phyloP scores from a whole-genome alignment of 345 rosid species.

The Limnanthes douglasii region DNA sequence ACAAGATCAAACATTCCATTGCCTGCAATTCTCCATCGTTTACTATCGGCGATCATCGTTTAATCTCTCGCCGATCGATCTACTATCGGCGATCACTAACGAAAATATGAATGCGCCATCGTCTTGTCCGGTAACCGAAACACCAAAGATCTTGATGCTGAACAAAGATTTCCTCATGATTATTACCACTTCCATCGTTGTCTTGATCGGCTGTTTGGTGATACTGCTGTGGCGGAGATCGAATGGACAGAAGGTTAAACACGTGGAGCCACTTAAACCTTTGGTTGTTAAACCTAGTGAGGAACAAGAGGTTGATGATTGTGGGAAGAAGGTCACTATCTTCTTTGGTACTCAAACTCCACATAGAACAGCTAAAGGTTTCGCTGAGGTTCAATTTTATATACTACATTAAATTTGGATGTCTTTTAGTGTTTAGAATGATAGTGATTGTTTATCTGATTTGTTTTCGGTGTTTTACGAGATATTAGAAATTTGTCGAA shows the following conservation, averaged over 20 bases:
- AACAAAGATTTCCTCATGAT: constrained; percentile 65
- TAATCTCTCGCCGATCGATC: constrained; percentile 60
- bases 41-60: no score
- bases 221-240: constrained; percentile 74
- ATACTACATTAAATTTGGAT: constrained; percentile 1
- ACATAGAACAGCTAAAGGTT: constrained; percentile 95
- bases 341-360: constrained; percentile 89
- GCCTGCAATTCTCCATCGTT: no score
- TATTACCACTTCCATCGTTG: constrained; percentile 75
- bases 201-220: constrained; percentile 77
- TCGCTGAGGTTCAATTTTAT: constrained; percentile 61
- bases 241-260: constrained; percentile 21
- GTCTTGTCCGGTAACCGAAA: no score
- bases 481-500: constrained; percentile 41
- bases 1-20: no score
- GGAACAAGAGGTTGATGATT: constrained; percentile 45
- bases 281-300: constrained; percentile 40
- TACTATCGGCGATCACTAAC: constrained; percentile 63
- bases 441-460: neutral
- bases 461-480: no score
- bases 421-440: neutral
- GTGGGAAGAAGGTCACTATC: constrained; percentile 57
- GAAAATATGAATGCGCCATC: constrained; percentile 36
- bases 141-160: constrained; percentile 41
- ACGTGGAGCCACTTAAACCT: constrained; percentile 37